Base-by-base conservation (phyloP, 768 basidiomycete genomes). In the Termitomyces sp. region DNA sequence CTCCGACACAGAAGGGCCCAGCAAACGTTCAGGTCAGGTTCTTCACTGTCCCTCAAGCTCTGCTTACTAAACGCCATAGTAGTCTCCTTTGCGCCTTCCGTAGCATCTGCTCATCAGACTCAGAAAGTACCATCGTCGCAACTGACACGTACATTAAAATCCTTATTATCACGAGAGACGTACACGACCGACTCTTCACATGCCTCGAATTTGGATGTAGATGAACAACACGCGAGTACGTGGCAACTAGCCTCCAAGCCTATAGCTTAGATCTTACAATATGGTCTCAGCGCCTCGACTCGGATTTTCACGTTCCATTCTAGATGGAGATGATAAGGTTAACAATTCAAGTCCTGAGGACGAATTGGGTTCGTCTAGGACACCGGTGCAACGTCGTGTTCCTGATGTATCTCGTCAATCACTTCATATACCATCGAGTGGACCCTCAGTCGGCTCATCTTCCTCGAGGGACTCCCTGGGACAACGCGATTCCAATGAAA, bases 301-400 rank as follows among this genome's bases (percentile, higher is more conserved):
- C 22, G 60, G 62, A 26, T 33, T n/a, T 31, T 51, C 56, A 13
- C 56, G 54, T 52, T 55, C 51, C 15, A 37, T 41, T 42, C 18
- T 28, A 49, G 39, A 26, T 4, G 39, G 15, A 18, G 45, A 49
- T 39, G 46, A 51, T 7, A 57, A 58, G 37, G 55, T 55, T 45
- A 64, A 66, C 31, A 68, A 68, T 42, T 56, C 53, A n/a, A 64
- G 67, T 37, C 60, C 72, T 36, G 81, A 83, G 65, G 75, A 75
- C 48, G 74, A 74, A 45, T 78, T 82, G 84, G 80, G 79, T 58
- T 67, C 63, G 49, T 66, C 60, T 24, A 59, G 54, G 49, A 52
- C 65, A 54, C 62, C 58, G 29, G 51, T 51, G 33, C 62, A 60
- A 44, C 44, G 64, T 22, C 56, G 47, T 49, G 62, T 65, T 33